Evolutionary conservation across 495 filamentous ascomycete genomes (phyloP), one percentile per base, ranked within the genome.

Genomic region (Neohortaea acidophila): DNA sequence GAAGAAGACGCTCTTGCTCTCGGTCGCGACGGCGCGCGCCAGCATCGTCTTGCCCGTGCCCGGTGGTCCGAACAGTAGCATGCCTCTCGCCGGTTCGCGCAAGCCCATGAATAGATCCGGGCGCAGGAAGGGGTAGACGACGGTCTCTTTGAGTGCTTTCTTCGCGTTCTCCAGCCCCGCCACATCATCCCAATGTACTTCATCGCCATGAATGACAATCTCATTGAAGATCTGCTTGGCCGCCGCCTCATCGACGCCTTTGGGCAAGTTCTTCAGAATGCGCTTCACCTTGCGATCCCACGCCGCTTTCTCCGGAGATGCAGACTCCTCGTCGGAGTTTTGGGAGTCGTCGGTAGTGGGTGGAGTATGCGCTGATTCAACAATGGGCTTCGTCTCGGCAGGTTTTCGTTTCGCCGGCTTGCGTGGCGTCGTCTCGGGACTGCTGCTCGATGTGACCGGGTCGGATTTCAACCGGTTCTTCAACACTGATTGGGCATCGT

Each of bases 11-110:
- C 84, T 92, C 52, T 77, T 76, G 20, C 81, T 89, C 57, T 96
- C 91, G 0, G 91, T 96, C 2, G 89, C 89, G 3, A 96, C 89
- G 15, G 87, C 87, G 36, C 89, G 69, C 1, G 89, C 89, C 6
- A 99, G 68, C 89, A 99, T 99, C 1, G 89, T 99, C 59, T 99
- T 96, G 28, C 89, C 89, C 0, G 89, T 99, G 8, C 89, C 89
- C 0, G 89, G 89, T 10, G 89, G 89, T 1, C 89, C 89, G 52
- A 99, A 99, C 3, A 99, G 71, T 2, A 99, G 66, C 84, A 99
- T 94, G 1, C 89, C 89, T 29, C 85, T 67, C 10, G 87, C 89
- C 8, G 89, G 89, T 53, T 99, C 89, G 3, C 89, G 79, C 3
- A 99, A 68, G 1, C 89, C 89, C 64, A 84, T 83, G 59, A 99